These are phyloP conservation scores for Diaporthe citrichinensis DNA, from an alignment of 2,329 filamentous ascomycete genomes.

Conservation along the genomic window DNA sequence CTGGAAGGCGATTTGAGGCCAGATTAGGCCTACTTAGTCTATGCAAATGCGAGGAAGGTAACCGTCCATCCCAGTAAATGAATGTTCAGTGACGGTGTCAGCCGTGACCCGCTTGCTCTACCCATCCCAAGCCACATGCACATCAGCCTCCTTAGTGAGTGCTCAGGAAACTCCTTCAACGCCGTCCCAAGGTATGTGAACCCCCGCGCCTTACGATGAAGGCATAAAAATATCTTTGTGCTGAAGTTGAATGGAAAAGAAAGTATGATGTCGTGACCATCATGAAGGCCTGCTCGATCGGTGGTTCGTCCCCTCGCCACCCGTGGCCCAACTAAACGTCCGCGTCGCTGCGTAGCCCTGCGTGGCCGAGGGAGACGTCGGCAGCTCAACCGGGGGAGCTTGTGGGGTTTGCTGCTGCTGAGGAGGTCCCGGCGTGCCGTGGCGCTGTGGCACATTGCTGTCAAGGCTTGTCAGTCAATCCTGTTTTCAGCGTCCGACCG, in stretches of 20 bases:
- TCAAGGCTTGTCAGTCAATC: constrained; percentile 37
- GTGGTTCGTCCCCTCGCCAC: constrained; percentile 39
- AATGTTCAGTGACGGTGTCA: constrained; percentile 3
- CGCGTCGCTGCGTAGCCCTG: constrained; percentile 50
- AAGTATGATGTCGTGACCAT: neutral
- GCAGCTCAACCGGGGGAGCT: constrained; percentile 53
- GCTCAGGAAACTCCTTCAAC: constrained; percentile 15
- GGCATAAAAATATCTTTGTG: constrained; percentile 8
- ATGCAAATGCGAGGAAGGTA: constrained; percentile 3
- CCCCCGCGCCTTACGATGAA: neutral
- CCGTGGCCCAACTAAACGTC: constrained; percentile 51
- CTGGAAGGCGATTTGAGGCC: neutral
- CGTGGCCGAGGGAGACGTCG: constrained; percentile 52
- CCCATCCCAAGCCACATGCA: neutral
- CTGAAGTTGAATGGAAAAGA: neutral
- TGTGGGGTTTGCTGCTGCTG: constrained; percentile 29
- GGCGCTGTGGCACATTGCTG: constrained; percentile 38
- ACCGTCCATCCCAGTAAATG: neutral
- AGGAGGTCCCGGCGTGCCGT: constrained; percentile 22
- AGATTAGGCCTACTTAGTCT: neutral
- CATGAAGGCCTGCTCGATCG: constrained; percentile 39
- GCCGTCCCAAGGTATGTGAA: neutral
- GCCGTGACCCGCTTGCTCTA: neutral
- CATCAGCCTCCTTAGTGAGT: neutral
- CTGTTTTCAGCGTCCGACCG: neutral